These are phyloP conservation scores for Trichoderma reesei DNA, from an alignment of 495 filamentous ascomycete genomes.

Conservation along the genomic window DNA sequence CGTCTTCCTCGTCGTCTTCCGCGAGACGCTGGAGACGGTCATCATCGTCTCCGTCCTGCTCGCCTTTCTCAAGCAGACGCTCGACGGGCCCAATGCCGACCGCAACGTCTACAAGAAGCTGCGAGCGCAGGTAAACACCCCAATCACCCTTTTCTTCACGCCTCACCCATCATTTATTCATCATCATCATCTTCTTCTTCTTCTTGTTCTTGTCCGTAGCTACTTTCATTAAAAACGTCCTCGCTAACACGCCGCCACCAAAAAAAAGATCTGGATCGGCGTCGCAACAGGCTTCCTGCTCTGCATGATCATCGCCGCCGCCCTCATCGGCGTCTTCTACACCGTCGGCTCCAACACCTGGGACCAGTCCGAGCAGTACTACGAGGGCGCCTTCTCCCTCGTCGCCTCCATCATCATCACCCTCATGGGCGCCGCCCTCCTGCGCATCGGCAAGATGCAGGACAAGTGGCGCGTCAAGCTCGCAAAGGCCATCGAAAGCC, in stretches of 20 bases:
- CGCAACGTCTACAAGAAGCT: conserved; percentile 53
- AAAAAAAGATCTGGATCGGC: conserved; percentile 65
- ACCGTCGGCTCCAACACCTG: conserved; percentile 55
- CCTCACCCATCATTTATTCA: no score
- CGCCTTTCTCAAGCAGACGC: conserved; percentile 69
- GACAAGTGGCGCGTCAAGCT: conserved; percentile 79
- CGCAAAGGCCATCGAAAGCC: conserved; percentile 50
- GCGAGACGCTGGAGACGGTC: conserved; percentile 70
- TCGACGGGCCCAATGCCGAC: conserved; percentile 50
- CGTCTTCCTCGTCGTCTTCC: conserved; percentile 80
- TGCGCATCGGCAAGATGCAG: conserved; percentile 76
- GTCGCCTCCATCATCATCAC: conserved; percentile 69
- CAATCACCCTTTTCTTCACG: no score
- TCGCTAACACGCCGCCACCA: neutral
- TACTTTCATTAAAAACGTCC: neutral
- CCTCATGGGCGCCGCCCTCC: conserved; percentile 63
- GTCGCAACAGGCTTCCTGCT: conserved; percentile 51
- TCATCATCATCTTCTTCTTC: no score
- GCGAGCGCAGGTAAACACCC: conserved; percentile 55
- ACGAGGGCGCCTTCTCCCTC: conserved; percentile 67
- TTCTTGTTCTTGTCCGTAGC: neutral
- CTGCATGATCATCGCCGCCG: conserved; percentile 58
- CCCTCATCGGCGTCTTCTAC: conserved; percentile 75
- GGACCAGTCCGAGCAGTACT: conserved; percentile 56
- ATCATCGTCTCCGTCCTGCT: conserved; percentile 78